Conservation (phyloP, 495 filamentous ascomycete species). For the Echria macrotheca region DNA sequence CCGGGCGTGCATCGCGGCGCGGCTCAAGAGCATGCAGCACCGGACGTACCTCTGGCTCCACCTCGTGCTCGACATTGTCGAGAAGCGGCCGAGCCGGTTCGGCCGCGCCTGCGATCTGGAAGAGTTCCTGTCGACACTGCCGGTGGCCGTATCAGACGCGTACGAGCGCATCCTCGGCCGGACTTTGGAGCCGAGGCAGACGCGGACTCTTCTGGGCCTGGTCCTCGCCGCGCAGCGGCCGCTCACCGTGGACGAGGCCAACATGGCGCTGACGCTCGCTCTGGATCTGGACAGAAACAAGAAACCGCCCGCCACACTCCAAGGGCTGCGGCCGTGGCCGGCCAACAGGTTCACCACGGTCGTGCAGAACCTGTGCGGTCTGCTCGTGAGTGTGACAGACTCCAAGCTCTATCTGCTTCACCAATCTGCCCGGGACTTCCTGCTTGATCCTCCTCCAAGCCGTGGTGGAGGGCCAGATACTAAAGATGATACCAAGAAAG, state of each 20-base stretch:
- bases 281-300: background rate
- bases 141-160: conserved; percentile 25
- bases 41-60: conserved; percentile 48
- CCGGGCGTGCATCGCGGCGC: conserved; percentile 16
- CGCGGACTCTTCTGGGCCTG: conserved; percentile 23
- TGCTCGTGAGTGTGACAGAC: conserved; percentile 33
- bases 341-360: conserved; percentile 14
- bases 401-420: conserved; percentile 37
- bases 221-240: conserved; percentile 24
- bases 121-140: conserved; percentile 22
- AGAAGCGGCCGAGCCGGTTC: conserved; percentile 16
- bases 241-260: conserved; percentile 22
- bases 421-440: conserved; percentile 40
- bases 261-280: conserved; percentile 18
- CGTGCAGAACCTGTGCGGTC: conserved; percentile 32
- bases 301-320: background rate
- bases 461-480: no score
- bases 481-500: no score
- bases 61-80: conserved; percentile 32
- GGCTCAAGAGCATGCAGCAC: conserved; percentile 32
- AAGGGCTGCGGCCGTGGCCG: conserved; percentile 6
- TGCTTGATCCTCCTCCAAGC: conserved; percentile 11
- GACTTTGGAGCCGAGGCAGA: conserved; percentile 5
- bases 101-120: conserved; percentile 16
- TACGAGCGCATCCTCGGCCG: conserved; percentile 30